Base-by-base conservation (phyloP, 1,139 yeast species). In the Suhomyces chickasaworum region DNA sequence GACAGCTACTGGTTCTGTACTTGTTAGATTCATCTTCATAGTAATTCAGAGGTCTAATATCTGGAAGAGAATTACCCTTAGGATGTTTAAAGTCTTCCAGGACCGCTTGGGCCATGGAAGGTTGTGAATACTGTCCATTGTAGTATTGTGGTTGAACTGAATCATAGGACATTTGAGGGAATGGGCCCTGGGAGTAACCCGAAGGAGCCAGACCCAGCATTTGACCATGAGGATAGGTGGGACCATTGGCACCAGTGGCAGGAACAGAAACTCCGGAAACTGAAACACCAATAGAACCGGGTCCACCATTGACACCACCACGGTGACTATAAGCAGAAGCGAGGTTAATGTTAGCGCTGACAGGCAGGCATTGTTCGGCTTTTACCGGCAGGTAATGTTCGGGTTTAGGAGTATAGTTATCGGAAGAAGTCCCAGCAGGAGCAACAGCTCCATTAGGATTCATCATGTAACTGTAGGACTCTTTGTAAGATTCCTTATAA, bases 391-490 rank as follows among this genome's bases (percentile, higher is more conserved):
- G 37, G 37, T 21, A 35, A 7, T 35, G 27, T n/a, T 35, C 37
- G 18, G 37, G 37, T 13, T 35, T 35, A 20, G 37, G 37, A 6
- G 37, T 35, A 23, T 35, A 35, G 37, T 35, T 35, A 21, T 35
- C 37, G 29, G 37, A 23, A n/a, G 37, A 21, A 3, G 8, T 25
- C 16, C 20, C 25, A 9, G 20, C 20, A 13, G 31, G 17, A 20
- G 22, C 23, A 4, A n/a, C 22, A 32, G 22, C 32, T 2, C 39
- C 38, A 8, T 33, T 48, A n/a, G 43, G 46, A 23, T 39, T 44
- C 46, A 48, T 40, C 45, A 44, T 41, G 39, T 53, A 52, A 20
- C 50, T 45, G 40, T 53, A 31, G 29, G 36, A 39, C 29, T 39
- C 41, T 18, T 27, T 27, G 36, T 39, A 20, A 16, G 36, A 39